A percentile compares a stretch with the other conserved stretches of the same genome.
These are phyloP conservation scores for Mortierella sp. DNA, from an alignment of 371 early-diverging fungal genomes.

Conservation along the genomic window DNA sequence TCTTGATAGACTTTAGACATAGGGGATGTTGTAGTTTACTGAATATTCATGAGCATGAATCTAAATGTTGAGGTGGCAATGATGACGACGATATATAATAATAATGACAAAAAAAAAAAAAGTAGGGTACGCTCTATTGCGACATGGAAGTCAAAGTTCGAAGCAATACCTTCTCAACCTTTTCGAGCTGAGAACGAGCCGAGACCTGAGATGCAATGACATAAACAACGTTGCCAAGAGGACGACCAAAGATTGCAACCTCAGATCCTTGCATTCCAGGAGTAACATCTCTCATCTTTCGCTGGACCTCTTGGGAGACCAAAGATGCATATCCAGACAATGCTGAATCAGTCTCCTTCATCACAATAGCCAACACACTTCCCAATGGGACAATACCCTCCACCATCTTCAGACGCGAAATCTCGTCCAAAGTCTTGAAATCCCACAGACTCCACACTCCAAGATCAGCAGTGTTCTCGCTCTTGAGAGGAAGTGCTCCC, in stretches of 20 bases:
- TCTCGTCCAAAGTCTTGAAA: conserved; percentile 56
- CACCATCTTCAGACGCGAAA: conserved; percentile 67
- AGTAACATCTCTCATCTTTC: conserved; percentile 53
- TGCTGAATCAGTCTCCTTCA: conserved; percentile 61
- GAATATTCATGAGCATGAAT: no score
- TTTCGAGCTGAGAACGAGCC: conserved; percentile 58
- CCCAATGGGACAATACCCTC: conserved; percentile 81
- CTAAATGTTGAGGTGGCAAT: no score
- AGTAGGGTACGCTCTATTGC: background rate
- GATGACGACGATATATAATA: no score
- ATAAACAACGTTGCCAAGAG: conserved; percentile 83
- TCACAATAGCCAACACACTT: conserved; percentile 76
- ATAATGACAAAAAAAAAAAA: background rate
- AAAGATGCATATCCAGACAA: conserved; percentile 68
- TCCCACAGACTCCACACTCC: conserved; percentile 70
- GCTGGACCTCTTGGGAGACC: conserved; percentile 59
- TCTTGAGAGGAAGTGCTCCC: conserved; percentile 38
- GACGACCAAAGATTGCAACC: conserved; percentile 70
- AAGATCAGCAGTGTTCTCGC: background rate
- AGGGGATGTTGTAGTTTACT: background rate
- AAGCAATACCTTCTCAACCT: conserved; percentile 64
- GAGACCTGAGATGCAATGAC: conserved; percentile 77
- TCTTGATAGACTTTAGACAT: no score
- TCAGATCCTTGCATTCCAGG: conserved; percentile 26
- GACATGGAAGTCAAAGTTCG: conserved; percentile 19